A percentile compares a stretch with the other conserved stretches of the same genome.
Evolutionary conservation across 768 basidiomycete genomes (phyloP).

Genomic region (Candolleomyces aberdarensis): DNA sequence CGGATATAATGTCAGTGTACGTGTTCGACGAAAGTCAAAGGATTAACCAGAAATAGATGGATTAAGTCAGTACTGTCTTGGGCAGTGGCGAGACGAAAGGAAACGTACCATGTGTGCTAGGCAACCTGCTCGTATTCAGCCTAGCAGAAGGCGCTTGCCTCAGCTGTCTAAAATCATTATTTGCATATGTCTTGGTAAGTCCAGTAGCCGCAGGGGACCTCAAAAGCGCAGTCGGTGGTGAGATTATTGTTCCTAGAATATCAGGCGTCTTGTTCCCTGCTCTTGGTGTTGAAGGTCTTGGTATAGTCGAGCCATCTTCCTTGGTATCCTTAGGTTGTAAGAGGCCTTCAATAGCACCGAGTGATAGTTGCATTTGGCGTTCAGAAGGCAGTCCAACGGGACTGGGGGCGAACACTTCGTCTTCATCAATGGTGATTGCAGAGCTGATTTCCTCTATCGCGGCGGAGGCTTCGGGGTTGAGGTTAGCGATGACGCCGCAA

Average conservation of each 20-base stretch:
- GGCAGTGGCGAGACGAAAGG: not conserved
- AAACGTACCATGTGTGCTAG: slow-evolving; percentile 72
- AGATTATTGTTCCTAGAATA: slow-evolving; percentile 62
- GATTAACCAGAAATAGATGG: not conserved
- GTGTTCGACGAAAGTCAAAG: not conserved
- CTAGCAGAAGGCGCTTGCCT: slow-evolving; percentile 64
- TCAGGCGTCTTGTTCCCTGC: slow-evolving; percentile 49
- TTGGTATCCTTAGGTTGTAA: slow-evolving; percentile 28
- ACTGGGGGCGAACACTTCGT: slow-evolving; percentile 29
- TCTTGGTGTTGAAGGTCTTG: slow-evolving; percentile 51
- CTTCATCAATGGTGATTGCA: slow-evolving; percentile 38
- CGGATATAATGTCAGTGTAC: not conserved
- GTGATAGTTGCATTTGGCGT: slow-evolving; percentile 36
- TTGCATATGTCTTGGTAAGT: slow-evolving; percentile 77
- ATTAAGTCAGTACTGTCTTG: not conserved
- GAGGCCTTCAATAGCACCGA: slow-evolving; percentile 46
- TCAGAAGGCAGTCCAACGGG: slow-evolving; percentile 34
- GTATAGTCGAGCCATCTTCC: slow-evolving; percentile 14
- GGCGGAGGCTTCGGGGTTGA: slow-evolving; percentile 21
- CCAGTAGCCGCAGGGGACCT: slow-evolving; percentile 72
- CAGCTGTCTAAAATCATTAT: slow-evolving; percentile 80
- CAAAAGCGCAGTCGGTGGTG: slow-evolving; percentile 66
- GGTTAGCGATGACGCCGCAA: slow-evolving; percentile 32
- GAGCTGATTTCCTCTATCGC: slow-evolving; percentile 20
- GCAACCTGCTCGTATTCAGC: slow-evolving; percentile 82